Base-by-base conservation (phyloP, 345 rosid species). In the Turnera subulata region DNA sequence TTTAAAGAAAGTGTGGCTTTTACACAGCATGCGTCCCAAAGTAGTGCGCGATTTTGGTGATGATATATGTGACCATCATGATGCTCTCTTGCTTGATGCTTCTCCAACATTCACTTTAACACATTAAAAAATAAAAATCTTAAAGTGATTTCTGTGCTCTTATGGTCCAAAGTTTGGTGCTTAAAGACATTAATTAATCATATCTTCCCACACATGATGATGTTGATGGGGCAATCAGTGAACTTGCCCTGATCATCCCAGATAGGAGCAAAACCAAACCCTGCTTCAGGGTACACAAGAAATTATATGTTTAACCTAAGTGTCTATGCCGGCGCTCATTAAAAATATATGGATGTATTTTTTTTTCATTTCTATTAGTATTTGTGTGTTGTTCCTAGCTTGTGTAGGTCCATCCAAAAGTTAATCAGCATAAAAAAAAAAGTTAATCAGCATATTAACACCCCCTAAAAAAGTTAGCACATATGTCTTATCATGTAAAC, bases 1-100 rank as follows among this genome's bases (percentile, higher is more conserved):
- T 29, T 29, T 29, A 29, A 29, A 3, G 35, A 8, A 29, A 29
- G 35, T 8, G 8, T 29, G 35, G 5, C 20, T 22, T 53, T 60
- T 45, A 48, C 17, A 46, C 11, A 50, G 63, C 55, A 62, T 62
- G 55, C 58, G 55, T 56, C 40, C 57, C n/a, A 42, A 46, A 46
- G 50, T 42, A 58, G 59, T 62, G 67, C 55, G 49, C 20, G 44
- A 56, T 37, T 67, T 59, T 19, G 32, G 45, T 59, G 46, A 57
- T 58, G 15, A 46, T 40, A 17, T 39, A 21, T 42, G 51, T 57
- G 21, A 58, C 2, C 58, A 61, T 68, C 53, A 57, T 57, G 32
- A 56, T 62, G 50, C 56, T 50, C 64, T 58, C 73, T 62, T 62
- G 68, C 38, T 69, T 25, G 67, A 69, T 62, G 59, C 73, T 56